Percentiles rank a stretch among this genome's conserved stretches.
Evolutionary conservation across 2,329 filamentous ascomycete species (phyloP).

Genomic region (Penicillium glabrum): DNA sequence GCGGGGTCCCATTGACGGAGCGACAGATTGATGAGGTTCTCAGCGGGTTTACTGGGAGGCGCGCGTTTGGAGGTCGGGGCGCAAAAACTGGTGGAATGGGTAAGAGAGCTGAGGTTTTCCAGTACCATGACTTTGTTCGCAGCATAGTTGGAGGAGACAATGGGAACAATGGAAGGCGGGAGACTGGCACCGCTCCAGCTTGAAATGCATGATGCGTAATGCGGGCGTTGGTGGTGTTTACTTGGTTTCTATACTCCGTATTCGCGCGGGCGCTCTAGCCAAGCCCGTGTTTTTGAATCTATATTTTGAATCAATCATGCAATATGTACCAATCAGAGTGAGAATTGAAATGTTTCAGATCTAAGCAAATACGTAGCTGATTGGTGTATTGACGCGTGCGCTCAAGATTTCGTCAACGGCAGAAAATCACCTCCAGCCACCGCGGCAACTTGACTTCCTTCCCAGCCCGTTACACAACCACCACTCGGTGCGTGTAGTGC

Average conservation of each 20-base stretch:
- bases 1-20: slow-evolving; percentile 62
- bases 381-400: slow-evolving; percentile 1
- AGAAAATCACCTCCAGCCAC: slow-evolving; percentile 26
- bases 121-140: slow-evolving; percentile 87
- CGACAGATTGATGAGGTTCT: slow-evolving; percentile 85
- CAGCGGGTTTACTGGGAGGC: slow-evolving; percentile 77
- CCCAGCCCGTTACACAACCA: slow-evolving; percentile 5
- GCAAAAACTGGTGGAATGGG: slow-evolving; percentile 49
- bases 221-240: slow-evolving; percentile 14
- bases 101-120: slow-evolving; percentile 83
- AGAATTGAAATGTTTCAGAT: neutral
- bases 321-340: neutral
- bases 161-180: slow-evolving; percentile 25
- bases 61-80: slow-evolving; percentile 63
- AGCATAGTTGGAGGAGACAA: slow-evolving; percentile 58
- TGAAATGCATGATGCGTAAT: slow-evolving; percentile 10
- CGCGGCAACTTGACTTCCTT: neutral
- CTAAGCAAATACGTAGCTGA: neutral
- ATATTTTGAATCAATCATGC: neutral
- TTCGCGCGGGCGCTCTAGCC: neutral
- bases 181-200: slow-evolving; percentile 12
- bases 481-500: slow-evolving; percentile 7
- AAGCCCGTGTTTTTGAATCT: neutral
- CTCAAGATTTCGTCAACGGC: slow-evolving; percentile 24
- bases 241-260: slow-evolving; percentile 1